Percentiles rank a stretch among this genome's conserved stretches.
These are phyloP conservation scores for Nepenthes alata DNA, from an alignment of 179 eudicot genomes.

Conservation along the genomic window DNA sequence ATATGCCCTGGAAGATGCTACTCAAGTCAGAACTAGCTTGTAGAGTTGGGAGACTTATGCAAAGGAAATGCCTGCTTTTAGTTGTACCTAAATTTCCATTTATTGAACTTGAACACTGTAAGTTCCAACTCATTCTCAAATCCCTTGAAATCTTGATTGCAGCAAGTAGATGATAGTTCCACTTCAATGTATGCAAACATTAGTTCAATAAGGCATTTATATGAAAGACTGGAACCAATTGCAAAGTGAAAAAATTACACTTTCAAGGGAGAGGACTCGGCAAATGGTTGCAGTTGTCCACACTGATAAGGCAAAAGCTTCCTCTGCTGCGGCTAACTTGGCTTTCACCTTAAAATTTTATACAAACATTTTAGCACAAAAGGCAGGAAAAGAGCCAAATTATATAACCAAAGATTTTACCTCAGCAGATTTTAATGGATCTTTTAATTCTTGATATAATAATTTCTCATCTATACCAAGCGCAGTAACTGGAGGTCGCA, in stretches of 20 bases:
- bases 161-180: too few relatives aligned
- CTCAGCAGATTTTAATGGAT: constrained; percentile 37
- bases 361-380: constrained; percentile 9
- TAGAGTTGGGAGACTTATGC: too few relatives aligned
- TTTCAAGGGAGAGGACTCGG: constrained; percentile 85
- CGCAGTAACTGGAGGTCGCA: constrained; percentile 48
- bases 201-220: not conserved
- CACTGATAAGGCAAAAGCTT: constrained; percentile 73
- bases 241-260: constrained; percentile 30
- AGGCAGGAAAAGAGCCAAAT: not conserved
- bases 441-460: constrained; percentile 20
- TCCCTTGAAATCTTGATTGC: too few relatives aligned
- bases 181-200: too few relatives aligned
- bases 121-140: too few relatives aligned
- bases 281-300: constrained; percentile 91
- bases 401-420: constrained; percentile 21
- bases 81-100: too few relatives aligned
- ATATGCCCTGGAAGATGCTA: too few relatives aligned
- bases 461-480: constrained; percentile 38
- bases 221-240: not conserved
- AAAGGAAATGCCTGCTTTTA: too few relatives aligned
- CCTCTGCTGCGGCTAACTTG: constrained; percentile 81
- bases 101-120: too few relatives aligned
- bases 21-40: too few relatives aligned
- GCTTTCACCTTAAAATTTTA: constrained; percentile 43